Evolutionary conservation across 176 grass and related monocot genomes (phyloP), one percentile per base, ranked within the genome.

Genomic region (Panicum miliaceum): DNA sequence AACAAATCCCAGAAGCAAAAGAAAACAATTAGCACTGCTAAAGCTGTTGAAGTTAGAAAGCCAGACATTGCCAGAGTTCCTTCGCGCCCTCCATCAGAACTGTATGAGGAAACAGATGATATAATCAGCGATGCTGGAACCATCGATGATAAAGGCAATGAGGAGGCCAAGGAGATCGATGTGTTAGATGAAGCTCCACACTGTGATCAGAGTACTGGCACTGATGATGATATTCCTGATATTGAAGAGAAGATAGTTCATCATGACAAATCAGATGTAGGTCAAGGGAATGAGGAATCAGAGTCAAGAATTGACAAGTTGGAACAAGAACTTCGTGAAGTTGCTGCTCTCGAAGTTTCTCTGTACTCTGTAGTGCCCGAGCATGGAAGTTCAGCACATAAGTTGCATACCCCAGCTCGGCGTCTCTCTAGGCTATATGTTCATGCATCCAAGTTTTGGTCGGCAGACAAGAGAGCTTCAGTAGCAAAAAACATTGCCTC

Each of bases 121-220:
- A 82, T 90, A 75, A 75, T 80, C 68, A 91, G 69, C 38, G 92
- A 89, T 12, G 81, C 87, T 7, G 89, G 89, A 82, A 83, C 84
- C 57, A 41, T 73, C 45, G 81, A 89, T 50, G 88, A 91, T 92
- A 91, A 82, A 90, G 90, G 76, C 71, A 95, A 61, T 2, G 93
- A 92, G 79, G 97, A 99, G 77, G 90, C 86, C 26, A 99, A 92
- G 88, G 97, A 99, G 84, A 96, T 99, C 14, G 91, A 99, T 92
- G 89, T 99, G 36, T 56, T 95, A 64, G 93, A 99, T 81, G 97
- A 96, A 86, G 93, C 91, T 81, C 93, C 97, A 37, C 88, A 88
- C 12, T 99, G 97, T 37, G 91, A 99, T 80, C 90, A 91, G 84
- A 96, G 97, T 90, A 94, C 84, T 43, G 94, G 91, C 61, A 99